A percentile compares a stretch with the other conserved stretches of the same genome.
phyloP scores from a whole-genome alignment of 2,329 filamentous ascomycete genomes.

The Pyricularia sp. region DNA sequence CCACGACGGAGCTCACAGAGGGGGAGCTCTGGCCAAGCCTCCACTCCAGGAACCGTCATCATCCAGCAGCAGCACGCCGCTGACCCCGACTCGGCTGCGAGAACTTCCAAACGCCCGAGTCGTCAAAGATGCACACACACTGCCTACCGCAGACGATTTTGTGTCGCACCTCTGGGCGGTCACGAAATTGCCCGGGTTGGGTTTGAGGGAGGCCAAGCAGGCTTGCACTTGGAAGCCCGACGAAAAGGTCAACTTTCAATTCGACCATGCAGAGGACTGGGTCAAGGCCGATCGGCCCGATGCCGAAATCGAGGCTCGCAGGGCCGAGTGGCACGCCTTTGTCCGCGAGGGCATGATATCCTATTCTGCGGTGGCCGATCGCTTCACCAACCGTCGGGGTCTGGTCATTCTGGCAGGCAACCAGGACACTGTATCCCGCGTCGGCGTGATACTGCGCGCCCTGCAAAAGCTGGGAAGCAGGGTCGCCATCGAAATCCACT shows the following conservation, averaged over 20 bases:
- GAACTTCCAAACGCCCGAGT: background rate
- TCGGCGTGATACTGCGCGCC: constrained; percentile 12
- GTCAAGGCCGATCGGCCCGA: constrained; percentile 7
- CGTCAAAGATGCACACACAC: constrained; percentile 6
- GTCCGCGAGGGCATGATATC: constrained; percentile 8
- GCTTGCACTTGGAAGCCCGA: constrained; percentile 7
- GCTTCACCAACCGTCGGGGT: constrained; percentile 16
- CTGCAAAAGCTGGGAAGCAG: constrained; percentile 12
- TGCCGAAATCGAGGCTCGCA: constrained; percentile 6
- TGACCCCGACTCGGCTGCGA: background rate
- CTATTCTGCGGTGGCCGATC: constrained; percentile 7
- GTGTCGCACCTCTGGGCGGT: constrained; percentile 7
- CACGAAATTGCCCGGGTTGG: constrained; percentile 3
- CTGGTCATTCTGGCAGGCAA: constrained; percentile 21
- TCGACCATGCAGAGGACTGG: constrained; percentile 7
- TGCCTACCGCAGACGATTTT: constrained; percentile 7
- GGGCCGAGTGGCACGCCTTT: constrained; percentile 5
- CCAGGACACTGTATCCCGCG: constrained; percentile 13
- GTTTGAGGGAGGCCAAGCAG: constrained; percentile 7
- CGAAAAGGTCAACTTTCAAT: constrained; percentile 10
- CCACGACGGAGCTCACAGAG: background rate
- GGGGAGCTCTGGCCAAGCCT: background rate
- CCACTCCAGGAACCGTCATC: background rate
- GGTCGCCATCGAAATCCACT: constrained; percentile 20
- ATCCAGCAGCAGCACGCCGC: background rate